A percentile compares a stretch with the other conserved stretches of the same genome.
These are phyloP conservation scores for Pyronema domesticum DNA, from an alignment of 495 filamentous ascomycete genomes.

Conservation along the genomic window DNA sequence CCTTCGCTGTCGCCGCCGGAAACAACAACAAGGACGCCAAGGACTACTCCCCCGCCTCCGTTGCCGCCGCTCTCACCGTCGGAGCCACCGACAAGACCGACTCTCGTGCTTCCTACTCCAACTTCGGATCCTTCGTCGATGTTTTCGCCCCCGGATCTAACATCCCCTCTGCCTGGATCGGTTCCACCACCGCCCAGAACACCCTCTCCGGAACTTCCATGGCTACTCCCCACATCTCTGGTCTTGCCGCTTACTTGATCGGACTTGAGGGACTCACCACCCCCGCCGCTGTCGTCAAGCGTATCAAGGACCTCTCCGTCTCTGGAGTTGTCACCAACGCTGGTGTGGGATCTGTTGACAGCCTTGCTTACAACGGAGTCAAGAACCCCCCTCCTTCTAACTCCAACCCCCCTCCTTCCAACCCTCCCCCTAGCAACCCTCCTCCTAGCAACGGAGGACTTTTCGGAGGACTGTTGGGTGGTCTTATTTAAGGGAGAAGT, in stretches of 20 bases:
- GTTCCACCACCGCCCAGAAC: neutral
- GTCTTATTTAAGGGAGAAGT: no score
- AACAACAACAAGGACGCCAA: conserved; percentile 40
- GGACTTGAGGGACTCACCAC: conserved; percentile 19
- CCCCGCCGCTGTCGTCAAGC: conserved; percentile 20
- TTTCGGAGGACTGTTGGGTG: no score
- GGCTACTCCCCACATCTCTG: neutral
- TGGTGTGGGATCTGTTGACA: neutral
- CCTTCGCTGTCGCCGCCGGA: conserved; percentile 44
- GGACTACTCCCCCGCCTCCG: conserved; percentile 39
- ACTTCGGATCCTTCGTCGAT: conserved; percentile 26
- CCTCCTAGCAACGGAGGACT: no score
- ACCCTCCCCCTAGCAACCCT: no score
- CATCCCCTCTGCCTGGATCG: neutral
- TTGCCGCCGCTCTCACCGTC: conserved; percentile 30
- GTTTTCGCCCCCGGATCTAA: conserved; percentile 27
- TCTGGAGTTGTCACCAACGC: neutral
- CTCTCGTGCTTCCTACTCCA: conserved; percentile 22
- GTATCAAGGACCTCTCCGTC: conserved; percentile 25
- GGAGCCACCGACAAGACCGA: conserved; percentile 24
- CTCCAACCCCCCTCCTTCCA: no score
- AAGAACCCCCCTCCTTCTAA: no score
- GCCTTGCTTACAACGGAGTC: neutral
- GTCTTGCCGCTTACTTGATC: conserved; percentile 37
- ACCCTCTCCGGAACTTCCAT: neutral